A percentile compares a stretch with the other conserved stretches of the same genome.
Conservation (phyloP, 345 rosid genomes). For the Lenwebbia sp. region DNA sequence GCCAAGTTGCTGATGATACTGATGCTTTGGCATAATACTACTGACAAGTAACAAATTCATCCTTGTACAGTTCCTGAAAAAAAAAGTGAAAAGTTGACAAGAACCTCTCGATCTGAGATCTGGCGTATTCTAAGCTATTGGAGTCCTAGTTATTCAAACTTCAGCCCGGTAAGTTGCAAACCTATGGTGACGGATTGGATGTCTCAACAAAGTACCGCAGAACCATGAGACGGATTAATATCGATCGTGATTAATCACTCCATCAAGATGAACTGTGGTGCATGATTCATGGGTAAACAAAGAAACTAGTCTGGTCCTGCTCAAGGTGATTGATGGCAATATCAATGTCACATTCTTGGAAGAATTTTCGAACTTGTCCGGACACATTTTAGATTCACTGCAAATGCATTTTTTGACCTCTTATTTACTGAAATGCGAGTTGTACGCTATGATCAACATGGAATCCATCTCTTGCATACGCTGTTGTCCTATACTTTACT, state of each 20-base stretch:
- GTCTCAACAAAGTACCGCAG: rapidly evolving
- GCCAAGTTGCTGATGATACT: background rate
- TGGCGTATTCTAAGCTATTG: background rate
- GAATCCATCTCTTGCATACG: background rate
- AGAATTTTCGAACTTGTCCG: background rate
- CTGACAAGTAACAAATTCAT: background rate
- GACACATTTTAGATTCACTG: background rate
- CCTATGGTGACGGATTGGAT: background rate
- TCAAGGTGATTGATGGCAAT: background rate
- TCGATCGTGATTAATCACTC: background rate
- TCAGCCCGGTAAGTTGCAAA: background rate
- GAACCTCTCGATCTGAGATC: background rate
- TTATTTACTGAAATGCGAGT: background rate
- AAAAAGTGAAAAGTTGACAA: background rate
- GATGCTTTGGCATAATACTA: background rate
- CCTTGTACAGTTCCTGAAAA: background rate
- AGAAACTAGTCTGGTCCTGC: background rate
- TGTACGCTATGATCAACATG: background rate
- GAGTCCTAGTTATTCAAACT: background rate
- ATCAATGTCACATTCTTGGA: background rate
- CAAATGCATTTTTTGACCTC: background rate
- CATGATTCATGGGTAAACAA: background rate
- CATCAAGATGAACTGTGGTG: background rate
- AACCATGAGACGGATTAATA: background rate
- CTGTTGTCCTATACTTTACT: too few species aligned